phyloP scores from a whole-genome alignment of 306 rosid genomes.

The Luffa aegyptiaca region DNA sequence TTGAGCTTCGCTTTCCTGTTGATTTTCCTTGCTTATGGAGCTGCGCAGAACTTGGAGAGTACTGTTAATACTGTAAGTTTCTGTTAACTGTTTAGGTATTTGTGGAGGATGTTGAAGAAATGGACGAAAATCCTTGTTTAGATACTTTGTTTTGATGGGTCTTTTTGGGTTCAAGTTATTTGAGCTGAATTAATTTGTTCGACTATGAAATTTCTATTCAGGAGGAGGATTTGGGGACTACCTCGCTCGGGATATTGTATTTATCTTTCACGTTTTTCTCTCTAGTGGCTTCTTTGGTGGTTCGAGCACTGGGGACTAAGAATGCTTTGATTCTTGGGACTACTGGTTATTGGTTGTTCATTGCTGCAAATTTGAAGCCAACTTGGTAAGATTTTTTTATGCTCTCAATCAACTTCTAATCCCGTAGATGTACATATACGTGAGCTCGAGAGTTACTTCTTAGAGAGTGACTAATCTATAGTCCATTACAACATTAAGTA shows the following conservation, averaged over 20 bases:
- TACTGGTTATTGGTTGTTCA: slow-evolving; percentile 70
- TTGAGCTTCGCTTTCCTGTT: slow-evolving; percentile 59
- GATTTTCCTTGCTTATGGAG: slow-evolving; percentile 81
- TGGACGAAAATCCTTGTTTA: not conserved
- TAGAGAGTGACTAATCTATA: not conserved
- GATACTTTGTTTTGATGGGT: not conserved
- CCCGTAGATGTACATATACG: not conserved
- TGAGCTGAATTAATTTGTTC: not conserved
- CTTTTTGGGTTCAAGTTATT: not conserved
- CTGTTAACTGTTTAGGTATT: not conserved
- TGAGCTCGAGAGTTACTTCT: not conserved
- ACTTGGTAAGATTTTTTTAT: slow-evolving; percentile 38
- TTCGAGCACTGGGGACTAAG: slow-evolving; percentile 66
- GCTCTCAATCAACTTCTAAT: not conserved
- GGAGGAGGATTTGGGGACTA: slow-evolving; percentile 81
- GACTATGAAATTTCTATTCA: slow-evolving; percentile 23
- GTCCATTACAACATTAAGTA: not conserved
- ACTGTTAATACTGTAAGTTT: slow-evolving; percentile 63
- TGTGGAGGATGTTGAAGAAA: not conserved
- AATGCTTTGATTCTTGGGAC: slow-evolving; percentile 77
- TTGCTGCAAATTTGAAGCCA: slow-evolving; percentile 85
- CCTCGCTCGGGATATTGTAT: slow-evolving; percentile 73
- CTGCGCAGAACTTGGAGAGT: slow-evolving; percentile 84
- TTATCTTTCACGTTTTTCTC: slow-evolving; percentile 74
- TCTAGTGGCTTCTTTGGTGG: slow-evolving; percentile 70